Conservation (phyloP, 345 rosid species). For the Salix udensis region DNA sequence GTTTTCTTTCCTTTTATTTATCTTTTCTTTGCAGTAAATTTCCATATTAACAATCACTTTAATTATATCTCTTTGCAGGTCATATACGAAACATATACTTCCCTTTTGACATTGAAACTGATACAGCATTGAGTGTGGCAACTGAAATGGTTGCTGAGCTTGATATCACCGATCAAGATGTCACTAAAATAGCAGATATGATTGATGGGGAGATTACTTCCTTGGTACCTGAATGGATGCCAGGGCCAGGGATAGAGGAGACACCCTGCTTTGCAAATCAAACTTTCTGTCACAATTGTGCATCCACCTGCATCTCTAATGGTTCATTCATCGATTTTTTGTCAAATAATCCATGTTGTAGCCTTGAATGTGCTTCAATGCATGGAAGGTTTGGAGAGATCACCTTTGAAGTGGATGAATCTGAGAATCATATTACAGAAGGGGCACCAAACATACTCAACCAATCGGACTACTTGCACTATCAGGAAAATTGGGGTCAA, state of each 20-base stretch:
- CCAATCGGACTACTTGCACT: constrained; percentile 28
- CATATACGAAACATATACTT: constrained; percentile 77
- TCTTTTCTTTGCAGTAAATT: not conserved
- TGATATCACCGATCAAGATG: constrained; percentile 78
- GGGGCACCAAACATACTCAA: constrained; percentile 22
- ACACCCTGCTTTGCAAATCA: constrained; percentile 52
- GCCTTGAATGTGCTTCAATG: constrained; percentile 62
- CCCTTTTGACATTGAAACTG: constrained; percentile 66
- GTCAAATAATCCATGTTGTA: constrained; percentile 44
- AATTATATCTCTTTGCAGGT: constrained; percentile 39
- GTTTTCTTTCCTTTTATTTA: not conserved
- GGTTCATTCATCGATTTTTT: constrained; percentile 55
- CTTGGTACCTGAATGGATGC: constrained; percentile 73
- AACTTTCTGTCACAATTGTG: constrained; percentile 57
- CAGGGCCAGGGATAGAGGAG: constrained; percentile 65
- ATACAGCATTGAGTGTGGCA: constrained; percentile 84
- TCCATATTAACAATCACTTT: not conserved
- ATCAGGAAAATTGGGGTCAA: constrained; percentile 60
- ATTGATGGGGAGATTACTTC: constrained; percentile 83
- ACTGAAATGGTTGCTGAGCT: constrained; percentile 94
- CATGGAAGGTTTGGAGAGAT: constrained; percentile 89
- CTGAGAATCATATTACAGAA: constrained; percentile 35
- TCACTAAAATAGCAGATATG: constrained; percentile 74
- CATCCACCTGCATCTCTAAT: constrained; percentile 62
- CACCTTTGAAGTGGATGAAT: constrained; percentile 48